Conservation (phyloP, 768 basidiomycete species). For the Mycena olivaceomarginata region DNA sequence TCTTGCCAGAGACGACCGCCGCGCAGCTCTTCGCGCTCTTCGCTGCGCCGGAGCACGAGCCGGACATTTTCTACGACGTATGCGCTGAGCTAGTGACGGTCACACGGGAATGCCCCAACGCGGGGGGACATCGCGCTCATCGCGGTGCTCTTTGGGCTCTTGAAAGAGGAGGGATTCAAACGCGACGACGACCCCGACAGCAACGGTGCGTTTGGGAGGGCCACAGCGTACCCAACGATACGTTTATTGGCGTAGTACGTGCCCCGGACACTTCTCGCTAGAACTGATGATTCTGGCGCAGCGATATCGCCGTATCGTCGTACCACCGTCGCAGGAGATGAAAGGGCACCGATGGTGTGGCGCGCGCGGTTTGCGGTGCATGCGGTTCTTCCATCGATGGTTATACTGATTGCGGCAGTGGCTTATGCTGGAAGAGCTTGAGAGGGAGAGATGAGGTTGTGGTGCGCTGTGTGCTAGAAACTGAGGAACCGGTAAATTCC, state of each 20-base stretch:
- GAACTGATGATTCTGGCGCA: neutral
- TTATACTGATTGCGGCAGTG: slow-evolving; percentile 10
- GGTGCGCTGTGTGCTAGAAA: no score
- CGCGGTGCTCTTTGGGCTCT: slow-evolving; percentile 30
- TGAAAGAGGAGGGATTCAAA: slow-evolving; percentile 34
- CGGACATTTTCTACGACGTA: slow-evolving; percentile 22
- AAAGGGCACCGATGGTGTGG: slow-evolving; percentile 26
- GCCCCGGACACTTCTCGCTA: neutral
- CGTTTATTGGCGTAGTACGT: neutral
- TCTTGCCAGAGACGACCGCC: slow-evolving; percentile 16
- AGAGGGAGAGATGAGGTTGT: slow-evolving; percentile 23
- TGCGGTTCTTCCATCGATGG: neutral
- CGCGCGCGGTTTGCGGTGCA: slow-evolving; percentile 32
- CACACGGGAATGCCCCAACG: slow-evolving; percentile 29
- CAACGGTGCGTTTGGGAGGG: neutral
- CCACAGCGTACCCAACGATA: slow-evolving; percentile 1
- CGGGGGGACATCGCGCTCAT: slow-evolving; percentile 24
- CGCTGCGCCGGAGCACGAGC: slow-evolving; percentile 30
- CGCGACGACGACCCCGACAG: slow-evolving; percentile 22
- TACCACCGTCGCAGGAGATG: neutral
- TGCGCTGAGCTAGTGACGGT: slow-evolving; percentile 22
- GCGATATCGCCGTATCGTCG: neutral
- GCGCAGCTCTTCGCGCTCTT: slow-evolving; percentile 28
- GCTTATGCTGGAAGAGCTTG: slow-evolving; percentile 24
- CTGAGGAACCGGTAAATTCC: no score